Evolutionary conservation across 2,329 filamentous ascomycete genomes (phyloP).

Genomic region (Penicillium sp.): DNA sequence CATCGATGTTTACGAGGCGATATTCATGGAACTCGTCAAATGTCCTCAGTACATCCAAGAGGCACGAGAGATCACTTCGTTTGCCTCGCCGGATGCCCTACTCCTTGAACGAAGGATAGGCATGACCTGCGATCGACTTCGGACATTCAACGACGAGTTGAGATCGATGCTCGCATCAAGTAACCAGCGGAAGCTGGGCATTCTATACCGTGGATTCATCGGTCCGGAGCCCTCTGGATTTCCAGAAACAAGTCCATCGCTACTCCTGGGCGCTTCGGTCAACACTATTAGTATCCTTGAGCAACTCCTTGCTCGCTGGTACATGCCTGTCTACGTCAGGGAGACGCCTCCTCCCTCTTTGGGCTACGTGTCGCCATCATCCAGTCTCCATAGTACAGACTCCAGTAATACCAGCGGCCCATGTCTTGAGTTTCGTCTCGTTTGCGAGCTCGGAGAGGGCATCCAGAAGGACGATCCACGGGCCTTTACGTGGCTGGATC

Average conservation of each 20-base stretch:
- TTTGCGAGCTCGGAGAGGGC: constrained; percentile 7
- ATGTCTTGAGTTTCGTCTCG: constrained; percentile 6
- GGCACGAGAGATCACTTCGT: constrained; percentile 4
- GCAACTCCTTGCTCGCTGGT: not conserved
- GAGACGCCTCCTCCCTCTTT: not conserved
- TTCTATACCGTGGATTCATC: constrained; percentile 1
- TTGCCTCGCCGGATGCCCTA: not conserved
- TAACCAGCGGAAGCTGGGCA: constrained; percentile 8
- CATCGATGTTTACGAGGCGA: constrained; percentile 7
- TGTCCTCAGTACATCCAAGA: constrained; percentile 7
- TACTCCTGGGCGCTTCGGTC: constrained; percentile 6
- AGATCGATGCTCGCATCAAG: constrained; percentile 6
- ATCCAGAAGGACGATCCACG: constrained; percentile 1
- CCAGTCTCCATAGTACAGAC: not conserved
- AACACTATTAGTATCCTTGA: constrained; percentile 4
- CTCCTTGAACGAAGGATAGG: not conserved
- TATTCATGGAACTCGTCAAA: constrained; percentile 13
- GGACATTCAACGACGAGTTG: constrained; percentile 1
- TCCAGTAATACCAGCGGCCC: not conserved
- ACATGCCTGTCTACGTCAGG: not conserved
- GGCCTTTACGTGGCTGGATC: constrained; percentile 9
- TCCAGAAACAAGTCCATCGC: constrained; percentile 9
- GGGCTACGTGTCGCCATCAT: not conserved
- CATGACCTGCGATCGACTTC: constrained; percentile 4
- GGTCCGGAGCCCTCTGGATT: constrained; percentile 7